Conservation (phyloP, 345 rosid species). For the Brassica juncea region DNA sequence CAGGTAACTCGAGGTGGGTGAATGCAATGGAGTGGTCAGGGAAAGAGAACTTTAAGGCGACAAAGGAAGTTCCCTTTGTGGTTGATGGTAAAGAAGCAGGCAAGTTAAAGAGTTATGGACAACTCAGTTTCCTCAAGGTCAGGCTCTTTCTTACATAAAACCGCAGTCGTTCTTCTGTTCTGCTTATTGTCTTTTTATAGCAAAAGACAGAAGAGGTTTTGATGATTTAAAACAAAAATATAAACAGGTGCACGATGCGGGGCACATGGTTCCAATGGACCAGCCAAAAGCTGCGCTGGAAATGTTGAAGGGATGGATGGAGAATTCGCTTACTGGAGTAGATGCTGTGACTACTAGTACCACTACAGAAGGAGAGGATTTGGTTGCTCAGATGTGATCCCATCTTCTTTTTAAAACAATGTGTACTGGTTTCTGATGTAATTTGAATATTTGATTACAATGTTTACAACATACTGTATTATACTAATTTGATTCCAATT, state of each 20-base stretch:
- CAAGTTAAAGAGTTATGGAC: slow-evolving; percentile 59
- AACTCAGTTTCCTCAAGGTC: slow-evolving; percentile 94
- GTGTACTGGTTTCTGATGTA: not conserved
- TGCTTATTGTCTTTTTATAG: slow-evolving; percentile 5
- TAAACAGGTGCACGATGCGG: slow-evolving; percentile 78
- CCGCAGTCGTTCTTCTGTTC: not conserved
- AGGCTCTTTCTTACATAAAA: not conserved
- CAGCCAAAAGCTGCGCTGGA: slow-evolving; percentile 84
- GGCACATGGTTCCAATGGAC: slow-evolving; percentile 99
- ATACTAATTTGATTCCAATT: not conserved
- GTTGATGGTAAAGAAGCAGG: slow-evolving; percentile 88
- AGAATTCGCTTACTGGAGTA: slow-evolving; percentile 47
- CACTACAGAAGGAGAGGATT: slow-evolving; percentile 28
- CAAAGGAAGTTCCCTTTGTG: slow-evolving; percentile 65
- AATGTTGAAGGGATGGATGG: slow-evolving; percentile 89
- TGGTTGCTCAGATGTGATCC: slow-evolving; percentile 71
- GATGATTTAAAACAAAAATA: slow-evolving; percentile 2
- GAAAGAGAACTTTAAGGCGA: slow-evolving; percentile 58
- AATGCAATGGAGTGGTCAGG: slow-evolving; percentile 98
- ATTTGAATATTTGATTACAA: not conserved
- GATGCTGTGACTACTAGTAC: slow-evolving; percentile 6
- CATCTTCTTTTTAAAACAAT: slow-evolving; percentile 11
- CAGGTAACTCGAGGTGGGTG: slow-evolving; percentile 99
- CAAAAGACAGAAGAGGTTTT: not conserved
- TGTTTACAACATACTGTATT: not conserved